Base-by-base conservation (phyloP, 164 flowering plant species). In the Warburgia ugandensis region DNA sequence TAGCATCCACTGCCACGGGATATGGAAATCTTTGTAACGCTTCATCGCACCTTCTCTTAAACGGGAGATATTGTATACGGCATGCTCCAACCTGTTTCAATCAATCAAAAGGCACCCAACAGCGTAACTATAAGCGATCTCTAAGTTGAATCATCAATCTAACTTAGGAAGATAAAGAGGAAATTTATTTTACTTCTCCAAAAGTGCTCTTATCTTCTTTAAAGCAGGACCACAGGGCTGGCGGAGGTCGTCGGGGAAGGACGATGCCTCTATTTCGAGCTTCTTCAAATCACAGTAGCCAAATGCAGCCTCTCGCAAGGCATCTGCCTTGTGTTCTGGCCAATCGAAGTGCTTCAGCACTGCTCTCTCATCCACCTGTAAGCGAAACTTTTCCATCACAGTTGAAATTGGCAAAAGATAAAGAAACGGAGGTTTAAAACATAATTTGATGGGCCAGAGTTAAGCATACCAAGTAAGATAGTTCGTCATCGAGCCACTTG, bases 301-400 rank as follows among this genome's bases (percentile, higher is more conserved):
- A 28, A 92, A 92, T 41, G 99, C 99, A 14, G 99, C 99, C 52
- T 92, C 99, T 11, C 99, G 70, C 58, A 92, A 61, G 6, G 94
- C 95, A 57, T 92, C 99, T 0, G 96, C 99, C 67, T 84, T 92
- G 54, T 79, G 77, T 73, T 92, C 99, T 0, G 99, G 99, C 99
- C 99, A 92, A 5, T 82, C 75, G 29, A 92, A 92, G 71, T 92
- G 99, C 54, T 92, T 92, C 32, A 92, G 71, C 16, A 92, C 99
- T 1, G 99, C 99, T 54, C 99, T 80, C 56, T 92, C 99, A 60
- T 92, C 99, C 52, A 92, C 96, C 97, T 91, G 36, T 37, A 57
- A 8, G 38, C 17, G 29, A 38, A 10, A 1, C 2, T n/a, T n/a
- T n/a, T n/a, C n/a, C n/a, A n/a, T n/a, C n/a, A n/a, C n/a, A n/a